Conservation (phyloP, 768 basidiomycete genomes). For the Coprinopsis marcescibilis region DNA sequence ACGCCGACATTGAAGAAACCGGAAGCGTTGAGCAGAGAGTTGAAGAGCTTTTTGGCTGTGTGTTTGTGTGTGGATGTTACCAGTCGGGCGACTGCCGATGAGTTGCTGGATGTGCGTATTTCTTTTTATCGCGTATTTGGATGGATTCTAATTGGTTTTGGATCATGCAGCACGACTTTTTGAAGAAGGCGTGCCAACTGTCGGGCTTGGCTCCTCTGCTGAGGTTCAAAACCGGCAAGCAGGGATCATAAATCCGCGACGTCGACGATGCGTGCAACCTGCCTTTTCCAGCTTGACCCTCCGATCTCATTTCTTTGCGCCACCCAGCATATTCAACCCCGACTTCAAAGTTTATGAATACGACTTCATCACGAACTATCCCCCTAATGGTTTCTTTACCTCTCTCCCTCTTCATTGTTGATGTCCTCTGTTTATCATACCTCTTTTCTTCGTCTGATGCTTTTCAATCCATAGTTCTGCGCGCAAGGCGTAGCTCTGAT, state of each 20-base stretch:
- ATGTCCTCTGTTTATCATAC: neutral
- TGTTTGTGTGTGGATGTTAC: constrained; percentile 96
- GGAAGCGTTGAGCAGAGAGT: constrained; percentile 82
- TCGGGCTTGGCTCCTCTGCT: constrained; percentile 82
- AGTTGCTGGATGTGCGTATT: constrained; percentile 69
- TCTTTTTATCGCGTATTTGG: constrained; percentile 2
- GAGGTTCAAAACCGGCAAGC: constrained; percentile 71
- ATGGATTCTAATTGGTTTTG: constrained; percentile 4
- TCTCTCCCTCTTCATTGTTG: neutral
- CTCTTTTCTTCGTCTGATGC: neutral
- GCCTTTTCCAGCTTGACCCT: neutral
- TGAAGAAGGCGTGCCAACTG: constrained; percentile 81
- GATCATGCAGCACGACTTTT: constrained; percentile 77
- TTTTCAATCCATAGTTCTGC: neutral
- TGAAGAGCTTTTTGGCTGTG: constrained; percentile 96
- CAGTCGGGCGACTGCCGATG: constrained; percentile 85
- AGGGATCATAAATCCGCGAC: constrained; percentile 30
- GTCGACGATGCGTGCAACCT: neutral
- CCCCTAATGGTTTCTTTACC: neutral
- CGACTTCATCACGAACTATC: constrained; percentile 4
- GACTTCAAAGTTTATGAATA: constrained; percentile 1
- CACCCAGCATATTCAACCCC: neutral
- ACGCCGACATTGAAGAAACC: constrained; percentile 98
- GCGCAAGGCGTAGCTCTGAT: no score
- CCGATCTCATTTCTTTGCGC: neutral